Conservation (phyloP, 2,329 filamentous ascomycete species). For the Fusarium foetens region DNA sequence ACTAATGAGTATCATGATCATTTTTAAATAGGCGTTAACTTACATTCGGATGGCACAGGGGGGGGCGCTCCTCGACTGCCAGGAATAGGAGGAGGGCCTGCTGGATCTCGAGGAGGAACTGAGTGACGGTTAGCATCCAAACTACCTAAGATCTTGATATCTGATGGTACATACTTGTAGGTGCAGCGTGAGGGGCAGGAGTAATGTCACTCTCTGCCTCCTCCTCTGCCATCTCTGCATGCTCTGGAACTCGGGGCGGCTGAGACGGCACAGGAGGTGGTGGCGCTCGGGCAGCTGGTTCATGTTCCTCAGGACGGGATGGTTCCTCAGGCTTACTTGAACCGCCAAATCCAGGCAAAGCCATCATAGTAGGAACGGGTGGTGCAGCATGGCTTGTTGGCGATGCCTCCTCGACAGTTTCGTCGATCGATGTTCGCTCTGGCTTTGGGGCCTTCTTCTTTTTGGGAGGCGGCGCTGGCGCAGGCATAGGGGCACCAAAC, state of each 20-base stretch:
- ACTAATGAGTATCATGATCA: constrained; percentile 42
- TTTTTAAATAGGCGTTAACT: constrained; percentile 49
- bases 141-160: not conserved
- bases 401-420: constrained; percentile 57
- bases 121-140: constrained; percentile 42
- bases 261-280: constrained; percentile 47
- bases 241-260: constrained; percentile 27
- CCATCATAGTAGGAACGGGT: constrained; percentile 69
- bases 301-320: constrained; percentile 52
- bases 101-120: constrained; percentile 49
- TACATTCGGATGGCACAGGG: constrained; percentile 70
- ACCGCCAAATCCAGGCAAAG: constrained; percentile 77
- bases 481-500: constrained; percentile 80
- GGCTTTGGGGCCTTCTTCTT: constrained; percentile 65
- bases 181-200: constrained; percentile 46
- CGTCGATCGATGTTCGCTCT: constrained; percentile 55
- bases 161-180: constrained; percentile 36
- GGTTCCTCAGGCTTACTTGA: constrained; percentile 59
- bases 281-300: constrained; percentile 41
- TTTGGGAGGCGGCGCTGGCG: constrained; percentile 62
- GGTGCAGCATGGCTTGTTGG: constrained; percentile 58
- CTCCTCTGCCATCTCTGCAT: constrained; percentile 41
- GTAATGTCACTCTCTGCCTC: constrained; percentile 52
- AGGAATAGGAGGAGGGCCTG: constrained; percentile 58
- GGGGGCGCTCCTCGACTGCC: constrained; percentile 65